These are phyloP conservation scores for Plasmodium cynomolgi DNA, from an alignment of 169 alveolate species.

Conservation along the genomic window DNA sequence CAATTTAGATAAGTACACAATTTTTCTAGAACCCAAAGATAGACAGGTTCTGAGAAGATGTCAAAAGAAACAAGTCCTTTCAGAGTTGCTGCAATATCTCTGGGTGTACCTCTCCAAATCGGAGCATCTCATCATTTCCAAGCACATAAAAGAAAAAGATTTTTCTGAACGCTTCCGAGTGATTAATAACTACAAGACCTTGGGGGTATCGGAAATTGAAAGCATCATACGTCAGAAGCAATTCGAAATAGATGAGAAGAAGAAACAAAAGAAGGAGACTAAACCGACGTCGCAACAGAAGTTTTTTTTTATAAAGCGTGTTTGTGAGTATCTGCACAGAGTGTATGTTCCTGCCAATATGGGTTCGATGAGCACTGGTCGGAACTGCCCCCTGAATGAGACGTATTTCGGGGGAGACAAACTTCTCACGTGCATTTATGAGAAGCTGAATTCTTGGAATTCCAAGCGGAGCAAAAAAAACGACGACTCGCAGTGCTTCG, in stretches of 20 bases:
- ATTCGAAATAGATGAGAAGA: conserved; percentile 39
- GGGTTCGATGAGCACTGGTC: background rate
- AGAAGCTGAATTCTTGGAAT: conserved; percentile 60
- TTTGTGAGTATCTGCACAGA: conserved; percentile 46
- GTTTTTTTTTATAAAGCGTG: conserved; percentile 43
- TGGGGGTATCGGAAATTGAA: conserved; percentile 23
- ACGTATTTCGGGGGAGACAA: conserved; percentile 62
- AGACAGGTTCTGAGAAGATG: background rate
- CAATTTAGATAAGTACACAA: conserved; percentile 9
- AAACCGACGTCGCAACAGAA: conserved; percentile 42
- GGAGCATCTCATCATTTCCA: conserved; percentile 11
- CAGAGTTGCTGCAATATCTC: background rate
- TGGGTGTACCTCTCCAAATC: conserved; percentile 8
- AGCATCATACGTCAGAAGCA: conserved; percentile 13
- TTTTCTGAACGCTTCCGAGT: conserved; percentile 23
- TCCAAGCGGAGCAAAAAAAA: conserved; percentile 25
- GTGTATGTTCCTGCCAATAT: background rate
- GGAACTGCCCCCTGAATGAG: background rate
- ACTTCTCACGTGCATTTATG: conserved; percentile 19
- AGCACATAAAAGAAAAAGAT: conserved; percentile 40
- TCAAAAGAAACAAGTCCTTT: background rate
- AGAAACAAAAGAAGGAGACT: conserved; percentile 53
- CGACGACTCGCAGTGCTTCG: background rate
- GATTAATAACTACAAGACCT: conserved; percentile 43
- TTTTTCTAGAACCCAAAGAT: conserved; percentile 9